Evolutionary conservation across 768 basidiomycete species (phyloP).

Genomic region (Tephrocybe sp.): DNA sequence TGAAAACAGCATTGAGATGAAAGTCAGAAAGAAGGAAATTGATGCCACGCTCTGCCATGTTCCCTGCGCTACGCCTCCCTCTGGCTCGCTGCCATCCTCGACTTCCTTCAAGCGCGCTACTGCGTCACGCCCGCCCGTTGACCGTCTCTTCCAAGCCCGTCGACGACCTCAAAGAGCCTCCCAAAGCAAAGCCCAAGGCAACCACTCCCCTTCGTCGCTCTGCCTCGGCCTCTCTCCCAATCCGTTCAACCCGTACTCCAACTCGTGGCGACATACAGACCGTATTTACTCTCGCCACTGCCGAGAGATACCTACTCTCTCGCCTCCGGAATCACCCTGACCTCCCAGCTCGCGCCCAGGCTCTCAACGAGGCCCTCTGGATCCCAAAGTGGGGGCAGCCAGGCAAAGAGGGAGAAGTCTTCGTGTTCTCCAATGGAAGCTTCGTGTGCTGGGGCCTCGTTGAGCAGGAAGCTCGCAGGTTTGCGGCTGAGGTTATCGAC

Average conservation of each 20-base stretch:
- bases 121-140: not conserved
- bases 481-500: slow-evolving; percentile 62
- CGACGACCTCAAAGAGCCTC: slow-evolving; percentile 19
- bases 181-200: slow-evolving; percentile 77
- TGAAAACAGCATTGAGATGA: no score
- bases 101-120: not conserved
- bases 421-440: slow-evolving; percentile 85
- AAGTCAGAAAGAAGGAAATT: not conserved
- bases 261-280: slow-evolving; percentile 78
- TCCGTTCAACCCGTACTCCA: slow-evolving; percentile 83
- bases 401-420: slow-evolving; percentile 74
- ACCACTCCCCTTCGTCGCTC: slow-evolving; percentile 79
- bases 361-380: slow-evolving; percentile 80
- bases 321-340: slow-evolving; percentile 52
- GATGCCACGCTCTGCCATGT: not conserved
- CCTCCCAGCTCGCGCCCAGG: slow-evolving; percentile 54
- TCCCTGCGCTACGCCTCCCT: not conserved
- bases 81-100: no score
- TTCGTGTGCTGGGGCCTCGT: slow-evolving; percentile 90
- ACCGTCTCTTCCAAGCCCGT: not conserved
- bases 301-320: slow-evolving; percentile 76
- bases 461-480: slow-evolving; percentile 70
- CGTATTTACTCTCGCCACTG: slow-evolving; percentile 84
- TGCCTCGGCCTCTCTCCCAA: slow-evolving; percentile 82
- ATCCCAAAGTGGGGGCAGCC: slow-evolving; percentile 64